Evolutionary conservation across 129 eudicot species (phyloP).

Genomic region (Flaveria sonorensis): DNA sequence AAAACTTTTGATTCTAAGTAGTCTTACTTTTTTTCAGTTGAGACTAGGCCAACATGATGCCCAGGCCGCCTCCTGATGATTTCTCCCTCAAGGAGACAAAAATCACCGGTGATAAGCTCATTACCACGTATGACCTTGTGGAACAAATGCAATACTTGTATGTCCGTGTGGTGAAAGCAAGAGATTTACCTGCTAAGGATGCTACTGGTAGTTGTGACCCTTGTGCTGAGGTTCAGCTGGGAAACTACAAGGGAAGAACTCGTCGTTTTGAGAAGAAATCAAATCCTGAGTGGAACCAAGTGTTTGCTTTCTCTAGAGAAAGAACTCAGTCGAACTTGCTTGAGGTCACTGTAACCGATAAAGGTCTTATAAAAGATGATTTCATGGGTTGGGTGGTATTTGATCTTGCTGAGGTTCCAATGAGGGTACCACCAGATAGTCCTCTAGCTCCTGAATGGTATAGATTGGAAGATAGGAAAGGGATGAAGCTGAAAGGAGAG

Average conservation of each 20-base stretch:
- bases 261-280: slow-evolving; percentile 53
- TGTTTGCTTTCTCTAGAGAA: slow-evolving; percentile 60
- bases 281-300: slow-evolving; percentile 66
- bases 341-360: slow-evolving; percentile 52
- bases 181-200: slow-evolving; percentile 49
- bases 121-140: slow-evolving; percentile 63
- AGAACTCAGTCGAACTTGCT: slow-evolving; percentile 48
- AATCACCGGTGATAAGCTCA: slow-evolving; percentile 58
- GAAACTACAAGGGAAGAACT: slow-evolving; percentile 61
- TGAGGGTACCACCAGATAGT: slow-evolving; percentile 64
- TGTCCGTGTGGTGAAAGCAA: slow-evolving; percentile 65
- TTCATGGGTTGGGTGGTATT: slow-evolving; percentile 54
- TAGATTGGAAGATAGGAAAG: slow-evolving; percentile 44
- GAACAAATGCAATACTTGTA: slow-evolving; percentile 69
- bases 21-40: neutral
- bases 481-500: slow-evolving; percentile 54
- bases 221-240: slow-evolving; percentile 52
- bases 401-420: slow-evolving; percentile 57
- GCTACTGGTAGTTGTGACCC: slow-evolving; percentile 65
- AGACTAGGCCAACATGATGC: slow-evolving; percentile 45
- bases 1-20: neutral
- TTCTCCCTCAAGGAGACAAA: slow-evolving; percentile 70
- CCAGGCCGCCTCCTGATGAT: slow-evolving; percentile 61
- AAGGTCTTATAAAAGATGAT: slow-evolving; percentile 54
- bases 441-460: slow-evolving; percentile 71